Conservation (phyloP, 371 early-diverging fungal genomes). For the Syncephalastrum sp. region DNA sequence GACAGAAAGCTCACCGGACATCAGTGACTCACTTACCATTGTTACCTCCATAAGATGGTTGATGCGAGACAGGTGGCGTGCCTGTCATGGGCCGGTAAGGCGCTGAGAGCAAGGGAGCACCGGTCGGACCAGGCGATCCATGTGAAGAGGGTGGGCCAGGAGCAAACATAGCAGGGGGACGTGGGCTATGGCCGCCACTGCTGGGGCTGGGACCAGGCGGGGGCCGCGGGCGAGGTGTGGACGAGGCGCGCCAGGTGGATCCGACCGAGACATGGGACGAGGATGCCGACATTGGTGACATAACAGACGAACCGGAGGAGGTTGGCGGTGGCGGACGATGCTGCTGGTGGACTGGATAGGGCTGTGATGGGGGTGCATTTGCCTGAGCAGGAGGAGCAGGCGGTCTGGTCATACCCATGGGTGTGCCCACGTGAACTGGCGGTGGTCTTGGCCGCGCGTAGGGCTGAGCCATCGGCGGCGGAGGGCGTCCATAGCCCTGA, state of each 20-base stretch:
- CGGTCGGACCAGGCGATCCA: slow-evolving; percentile 7
- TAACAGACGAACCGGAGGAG: not conserved
- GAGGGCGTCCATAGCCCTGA: slow-evolving; percentile 17
- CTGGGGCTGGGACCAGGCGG: too few relatives aligned
- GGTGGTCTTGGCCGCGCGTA: slow-evolving; percentile 14
- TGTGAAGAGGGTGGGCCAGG: slow-evolving; percentile 4
- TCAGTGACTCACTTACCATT: too few relatives aligned
- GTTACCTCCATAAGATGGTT: too few relatives aligned
- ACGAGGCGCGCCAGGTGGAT: slow-evolving; percentile 10
- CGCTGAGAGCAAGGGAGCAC: slow-evolving; percentile 17
- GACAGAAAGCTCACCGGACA: too few relatives aligned
- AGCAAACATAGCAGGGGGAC: not conserved
- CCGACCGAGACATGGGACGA: slow-evolving; percentile 8
- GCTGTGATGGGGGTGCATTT: not conserved
- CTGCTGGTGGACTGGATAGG: slow-evolving; percentile 1
- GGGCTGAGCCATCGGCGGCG: slow-evolving; percentile 14
- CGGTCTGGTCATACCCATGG: not conserved
- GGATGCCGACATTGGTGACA: slow-evolving; percentile 1
- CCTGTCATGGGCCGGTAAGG: slow-evolving; percentile 15
- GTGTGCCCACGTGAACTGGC: slow-evolving; percentile 12
- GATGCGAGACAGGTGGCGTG: slow-evolving; percentile 1
- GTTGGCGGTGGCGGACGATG: not conserved
- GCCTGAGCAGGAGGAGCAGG: not conserved
- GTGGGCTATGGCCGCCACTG: not conserved
- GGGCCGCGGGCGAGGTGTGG: too few relatives aligned